A percentile compares a stretch with the other conserved stretches of the same genome.
Conservation (phyloP, 2,329 filamentous ascomycete genomes). For the Verticillium tricorpus region DNA sequence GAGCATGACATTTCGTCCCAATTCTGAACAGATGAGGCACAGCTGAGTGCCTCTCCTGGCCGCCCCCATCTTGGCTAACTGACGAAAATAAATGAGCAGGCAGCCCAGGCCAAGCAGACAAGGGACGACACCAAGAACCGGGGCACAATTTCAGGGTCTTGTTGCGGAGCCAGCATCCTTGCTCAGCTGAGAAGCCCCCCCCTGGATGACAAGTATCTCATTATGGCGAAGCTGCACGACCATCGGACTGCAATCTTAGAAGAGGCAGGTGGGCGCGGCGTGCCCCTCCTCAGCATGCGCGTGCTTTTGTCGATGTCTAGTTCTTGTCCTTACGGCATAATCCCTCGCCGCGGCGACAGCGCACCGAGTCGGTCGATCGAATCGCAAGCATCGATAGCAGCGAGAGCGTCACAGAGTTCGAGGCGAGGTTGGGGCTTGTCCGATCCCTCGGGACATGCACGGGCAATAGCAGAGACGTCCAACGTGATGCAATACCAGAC, state of each 20-base stretch:
- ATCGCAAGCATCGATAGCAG: neutral
- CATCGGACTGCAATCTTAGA: neutral
- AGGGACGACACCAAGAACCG: neutral
- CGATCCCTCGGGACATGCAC: neutral
- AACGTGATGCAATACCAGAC: neutral
- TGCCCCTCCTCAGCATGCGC: neutral
- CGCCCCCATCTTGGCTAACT: neutral
- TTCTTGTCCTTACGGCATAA: neutral
- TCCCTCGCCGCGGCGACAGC: neutral
- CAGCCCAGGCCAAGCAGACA: neutral
- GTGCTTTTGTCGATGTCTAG: neutral
- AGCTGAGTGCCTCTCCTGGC: neutral
- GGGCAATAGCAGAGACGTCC: neutral
- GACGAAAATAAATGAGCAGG: neutral
- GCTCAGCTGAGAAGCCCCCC: neutral
- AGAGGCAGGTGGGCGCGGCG: neutral
- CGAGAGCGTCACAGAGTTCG: neutral
- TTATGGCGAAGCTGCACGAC: neutral
- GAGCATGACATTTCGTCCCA: slow-evolving; percentile 1
- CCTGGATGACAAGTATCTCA: neutral
- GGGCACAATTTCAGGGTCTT: neutral
- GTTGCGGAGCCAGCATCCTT: neutral
- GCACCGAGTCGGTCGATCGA: neutral
- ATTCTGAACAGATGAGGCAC: neutral
- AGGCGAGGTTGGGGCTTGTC: neutral